Base-by-base conservation (phyloP, 495 filamentous ascomycete genomes). In the Penicillium bialowiezense region DNA sequence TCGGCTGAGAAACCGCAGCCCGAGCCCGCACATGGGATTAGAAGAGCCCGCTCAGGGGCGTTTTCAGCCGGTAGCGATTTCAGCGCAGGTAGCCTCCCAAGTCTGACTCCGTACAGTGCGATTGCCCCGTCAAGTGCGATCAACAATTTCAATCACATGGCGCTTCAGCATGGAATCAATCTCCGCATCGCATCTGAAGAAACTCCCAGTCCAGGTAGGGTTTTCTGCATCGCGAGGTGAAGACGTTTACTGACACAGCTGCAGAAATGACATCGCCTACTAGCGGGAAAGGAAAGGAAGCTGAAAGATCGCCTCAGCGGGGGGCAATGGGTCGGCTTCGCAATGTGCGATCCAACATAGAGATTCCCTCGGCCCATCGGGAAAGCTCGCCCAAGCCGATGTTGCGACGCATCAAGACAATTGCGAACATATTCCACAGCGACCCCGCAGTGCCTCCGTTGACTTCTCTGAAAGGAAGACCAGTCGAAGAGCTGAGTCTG, bases 401-500 rank as follows among this genome's bases (percentile, higher is more conserved):
- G 28, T 52, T 80, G 58, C 78, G 78, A 32, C 68, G 68, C 14
- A 64, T 60, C 14, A 73, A 65, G 45, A 74, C 70, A 7, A 67
- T 74, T 48, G 62, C 61, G 1, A 55, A 44, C 24, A 38, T 74
- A n/a, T 55, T 28, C 43, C 44, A 53, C 38, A 63, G 71, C n/a
- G n/a, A n/a, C n/a, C n/a, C n/a, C n/a, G n/a, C n/a, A n/a, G n/a
- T n/a, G n/a, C n/a, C n/a, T 51, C 73, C 72, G 45, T 79, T 74
- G 58, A 80, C 82, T 48, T 77, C 69, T 12, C 59, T 89, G 43
- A 82, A 79, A 57, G 81, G 80, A 37, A 80, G 79, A 55, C 74
- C 79, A 31, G 52, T 92, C 21, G 78, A 84, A 51, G 78, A 73
- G 44, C 68, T 91, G 20, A 78, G 87, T 44, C 79, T 85, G n/a